A percentile compares a stretch with the other conserved stretches of the same genome.
Evolutionary conservation across 2,329 filamentous ascomycete species (phyloP).

Genomic region (Bipolaris zeicola): DNA sequence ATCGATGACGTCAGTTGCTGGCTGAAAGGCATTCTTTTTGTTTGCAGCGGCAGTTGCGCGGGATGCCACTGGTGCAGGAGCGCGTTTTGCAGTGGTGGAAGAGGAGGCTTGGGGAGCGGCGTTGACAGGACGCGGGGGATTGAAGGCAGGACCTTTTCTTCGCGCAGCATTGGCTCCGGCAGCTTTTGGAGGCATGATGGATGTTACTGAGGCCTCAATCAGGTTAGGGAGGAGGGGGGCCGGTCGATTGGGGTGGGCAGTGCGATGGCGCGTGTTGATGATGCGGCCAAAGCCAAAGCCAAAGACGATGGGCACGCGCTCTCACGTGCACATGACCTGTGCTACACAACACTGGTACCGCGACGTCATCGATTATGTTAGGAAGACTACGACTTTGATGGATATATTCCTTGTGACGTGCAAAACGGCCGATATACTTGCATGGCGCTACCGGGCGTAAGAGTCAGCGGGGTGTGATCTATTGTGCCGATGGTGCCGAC

Average conservation of each 20-base stretch:
- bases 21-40: conserved; percentile 29
- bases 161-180: conserved; percentile 23
- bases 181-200: conserved; percentile 37
- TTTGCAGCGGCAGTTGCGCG: conserved; percentile 19
- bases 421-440: too few species aligned
- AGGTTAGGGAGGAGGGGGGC: conserved; percentile 1
- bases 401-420: too few species aligned
- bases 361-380: not conserved
- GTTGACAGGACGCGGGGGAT: conserved; percentile 45
- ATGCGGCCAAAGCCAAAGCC: not conserved
- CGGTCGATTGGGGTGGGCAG: not conserved
- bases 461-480: too few species aligned
- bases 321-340: conserved; percentile 15
- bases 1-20: conserved; percentile 33
- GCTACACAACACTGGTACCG: not conserved
- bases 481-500: too few species aligned
- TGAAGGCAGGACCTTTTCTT: conserved; percentile 46
- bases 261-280: conserved; percentile 4
- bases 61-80: conserved; percentile 13
- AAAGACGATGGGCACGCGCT: conserved; percentile 6
- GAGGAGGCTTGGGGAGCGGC: conserved; percentile 29
- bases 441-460: too few species aligned
- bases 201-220: not conserved
- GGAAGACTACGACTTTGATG: not conserved
- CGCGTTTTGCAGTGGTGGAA: conserved; percentile 26